These are phyloP conservation scores for Debaryomyces hansenii DNA, from an alignment of 805 yeast species.

Conservation along the genomic window DNA sequence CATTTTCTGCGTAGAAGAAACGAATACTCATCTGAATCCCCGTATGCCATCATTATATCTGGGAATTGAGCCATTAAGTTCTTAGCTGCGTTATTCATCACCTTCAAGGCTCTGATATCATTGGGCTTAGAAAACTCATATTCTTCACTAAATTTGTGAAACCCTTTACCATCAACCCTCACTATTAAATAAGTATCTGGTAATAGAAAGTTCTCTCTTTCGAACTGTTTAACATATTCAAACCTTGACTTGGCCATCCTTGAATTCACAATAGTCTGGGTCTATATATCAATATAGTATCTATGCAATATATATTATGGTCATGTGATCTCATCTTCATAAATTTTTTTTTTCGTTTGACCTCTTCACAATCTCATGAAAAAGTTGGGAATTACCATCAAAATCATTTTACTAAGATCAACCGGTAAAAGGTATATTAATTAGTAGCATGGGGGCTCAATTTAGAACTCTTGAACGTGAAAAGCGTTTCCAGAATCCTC, in stretches of 20 bases:
- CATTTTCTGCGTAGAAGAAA: conserved; percentile 69
- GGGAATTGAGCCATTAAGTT: conserved; percentile 62
- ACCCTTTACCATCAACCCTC: conserved; percentile 91
- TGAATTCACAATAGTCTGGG: background rate
- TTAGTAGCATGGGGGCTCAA: conserved; percentile 47
- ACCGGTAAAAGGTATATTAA: background rate
- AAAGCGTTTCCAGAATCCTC: conserved; percentile 80
- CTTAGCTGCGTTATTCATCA: conserved; percentile 81
- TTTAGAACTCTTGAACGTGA: conserved; percentile 89
- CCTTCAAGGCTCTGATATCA: conserved; percentile 68
- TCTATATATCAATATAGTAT: background rate
- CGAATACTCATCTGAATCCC: conserved; percentile 94
- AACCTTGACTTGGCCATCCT: conserved; percentile 81
- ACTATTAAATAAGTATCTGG: conserved; percentile 83
- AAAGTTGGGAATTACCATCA: background rate
- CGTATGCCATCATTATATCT: conserved; percentile 81
- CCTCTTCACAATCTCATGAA: background rate
- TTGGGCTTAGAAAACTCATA: conserved; percentile 88
- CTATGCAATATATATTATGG: background rate
- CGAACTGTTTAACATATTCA: conserved; percentile 85
- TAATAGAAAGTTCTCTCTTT: conserved; percentile 66
- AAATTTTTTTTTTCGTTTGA: conserved; percentile 6
- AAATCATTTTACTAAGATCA: background rate
- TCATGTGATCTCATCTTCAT: conserved; percentile 12
- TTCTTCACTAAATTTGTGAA: conserved; percentile 75